These are phyloP conservation scores for Galeopsis tetrahit DNA, from an alignment of 257 asterid species.

Conservation along the genomic window DNA sequence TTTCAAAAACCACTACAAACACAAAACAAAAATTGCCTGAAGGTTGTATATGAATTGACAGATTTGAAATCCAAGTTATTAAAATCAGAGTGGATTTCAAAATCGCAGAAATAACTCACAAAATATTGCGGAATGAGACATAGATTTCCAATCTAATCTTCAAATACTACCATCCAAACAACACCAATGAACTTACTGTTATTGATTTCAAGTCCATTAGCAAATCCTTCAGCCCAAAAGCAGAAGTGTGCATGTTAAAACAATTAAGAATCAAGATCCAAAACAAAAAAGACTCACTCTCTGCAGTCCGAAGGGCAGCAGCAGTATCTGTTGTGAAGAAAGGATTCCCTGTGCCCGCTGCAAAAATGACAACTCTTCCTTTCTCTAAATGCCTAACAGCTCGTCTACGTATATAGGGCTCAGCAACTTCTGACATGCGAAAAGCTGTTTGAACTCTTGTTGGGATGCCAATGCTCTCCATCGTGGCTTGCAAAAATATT, in stretches of 20 bases:
- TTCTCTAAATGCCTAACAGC: conserved; percentile 97
- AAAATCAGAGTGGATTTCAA: background rate
- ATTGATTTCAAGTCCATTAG: background rate
- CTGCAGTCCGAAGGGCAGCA: conserved; percentile 95
- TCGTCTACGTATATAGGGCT: conserved; percentile 92
- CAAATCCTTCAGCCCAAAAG: conserved; percentile 5
- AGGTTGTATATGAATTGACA: background rate
- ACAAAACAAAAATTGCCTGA: background rate
- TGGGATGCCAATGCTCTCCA: conserved; percentile 98
- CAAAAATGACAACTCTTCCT: conserved; percentile 96
- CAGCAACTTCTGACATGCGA: conserved; percentile 99
- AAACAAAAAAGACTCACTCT: conserved; percentile 63
- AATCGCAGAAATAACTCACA: background rate
- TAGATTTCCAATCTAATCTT: background rate
- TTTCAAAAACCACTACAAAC: too few species aligned
- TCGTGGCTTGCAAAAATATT: conserved; percentile 91
- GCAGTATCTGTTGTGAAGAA: conserved; percentile 99
- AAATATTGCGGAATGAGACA: background rate
- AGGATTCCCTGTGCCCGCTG: conserved; percentile 98
- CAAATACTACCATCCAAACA: background rate
- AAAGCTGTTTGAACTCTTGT: conserved; percentile 99
- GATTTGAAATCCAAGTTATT: background rate
- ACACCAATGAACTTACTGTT: background rate
- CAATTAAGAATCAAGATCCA: conserved; percentile 17
- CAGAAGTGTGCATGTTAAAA: conserved; percentile 3